These are phyloP conservation scores for Globisporangium uncinulatum DNA, from an alignment of 352 stramenopile species.

Conservation along the genomic window DNA sequence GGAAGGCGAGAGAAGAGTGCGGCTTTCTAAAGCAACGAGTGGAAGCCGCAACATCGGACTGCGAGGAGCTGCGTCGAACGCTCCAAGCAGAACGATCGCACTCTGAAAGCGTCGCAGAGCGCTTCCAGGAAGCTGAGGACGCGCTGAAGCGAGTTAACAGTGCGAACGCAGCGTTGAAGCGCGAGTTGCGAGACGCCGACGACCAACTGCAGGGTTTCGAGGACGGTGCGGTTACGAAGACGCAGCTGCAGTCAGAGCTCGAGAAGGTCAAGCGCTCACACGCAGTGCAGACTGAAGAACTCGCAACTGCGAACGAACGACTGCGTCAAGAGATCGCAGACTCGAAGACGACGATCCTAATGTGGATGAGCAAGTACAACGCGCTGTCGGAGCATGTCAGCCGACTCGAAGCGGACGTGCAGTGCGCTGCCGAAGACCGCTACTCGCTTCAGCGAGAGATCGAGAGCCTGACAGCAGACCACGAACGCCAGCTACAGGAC, in stretches of 20 bases:
- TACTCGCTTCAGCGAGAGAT: constrained; percentile 22
- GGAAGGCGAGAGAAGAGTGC: constrained; percentile 21
- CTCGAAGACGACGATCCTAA: constrained; percentile 51
- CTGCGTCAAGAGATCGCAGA: constrained; percentile 33
- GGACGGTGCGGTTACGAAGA: background rate
- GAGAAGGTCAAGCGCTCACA: constrained; percentile 2
- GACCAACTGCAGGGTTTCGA: constrained; percentile 6
- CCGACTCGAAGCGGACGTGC: constrained; percentile 23
- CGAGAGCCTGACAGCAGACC: constrained; percentile 14
- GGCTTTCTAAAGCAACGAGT: constrained; percentile 19
- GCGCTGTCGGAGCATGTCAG: constrained; percentile 23
- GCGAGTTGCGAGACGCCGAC: constrained; percentile 15
- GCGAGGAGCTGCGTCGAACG: constrained; percentile 11
- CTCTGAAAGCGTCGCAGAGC: constrained; percentile 1
- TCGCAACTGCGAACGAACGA: constrained; percentile 1
- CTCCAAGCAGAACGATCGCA: constrained; percentile 8
- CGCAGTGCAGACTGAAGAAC: constrained; percentile 1
- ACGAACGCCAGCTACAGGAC: constrained; percentile 6
- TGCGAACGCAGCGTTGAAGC: constrained; percentile 8
- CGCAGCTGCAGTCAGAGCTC: constrained; percentile 8
- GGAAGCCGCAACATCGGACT: constrained; percentile 17
- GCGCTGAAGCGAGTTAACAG: constrained; percentile 4
- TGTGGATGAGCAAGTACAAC: constrained; percentile 72
- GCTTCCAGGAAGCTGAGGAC: constrained; percentile 3
- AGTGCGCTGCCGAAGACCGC: constrained; percentile 25